These are phyloP conservation scores for Chalaropsis ovoidea DNA, from an alignment of 2,329 filamentous ascomycete genomes.

Conservation along the genomic window DNA sequence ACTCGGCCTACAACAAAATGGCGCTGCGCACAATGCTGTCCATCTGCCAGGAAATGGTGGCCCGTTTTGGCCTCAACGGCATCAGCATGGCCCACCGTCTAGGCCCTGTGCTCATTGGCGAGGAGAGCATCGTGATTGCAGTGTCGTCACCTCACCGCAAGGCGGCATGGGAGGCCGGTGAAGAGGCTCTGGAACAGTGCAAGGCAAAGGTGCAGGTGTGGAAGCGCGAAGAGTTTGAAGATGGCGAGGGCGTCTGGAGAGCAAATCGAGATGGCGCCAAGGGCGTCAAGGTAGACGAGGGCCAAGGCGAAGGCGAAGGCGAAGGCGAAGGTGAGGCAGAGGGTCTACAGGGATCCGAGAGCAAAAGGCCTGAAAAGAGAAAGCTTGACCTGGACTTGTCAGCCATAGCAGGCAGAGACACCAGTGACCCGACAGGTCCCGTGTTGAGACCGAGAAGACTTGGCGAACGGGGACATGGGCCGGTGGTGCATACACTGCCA, in stretches of 20 bases:
- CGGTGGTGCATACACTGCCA: constrained; percentile 9
- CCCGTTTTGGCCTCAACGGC: constrained; percentile 56
- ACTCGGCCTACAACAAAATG: constrained; percentile 61
- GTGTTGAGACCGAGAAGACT: constrained; percentile 15
- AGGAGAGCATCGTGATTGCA: constrained; percentile 86
- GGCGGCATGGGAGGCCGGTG: constrained; percentile 77
- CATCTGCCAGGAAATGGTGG: constrained; percentile 49
- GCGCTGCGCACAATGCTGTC: constrained; percentile 58
- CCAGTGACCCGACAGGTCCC: background rate
- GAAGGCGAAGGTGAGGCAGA: constrained; percentile 21
- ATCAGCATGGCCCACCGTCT: constrained; percentile 77
- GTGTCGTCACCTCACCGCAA: constrained; percentile 74
- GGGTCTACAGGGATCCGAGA: background rate
- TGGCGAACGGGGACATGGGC: constrained; percentile 16
- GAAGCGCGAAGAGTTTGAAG: constrained; percentile 84
- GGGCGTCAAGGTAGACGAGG: constrained; percentile 40
- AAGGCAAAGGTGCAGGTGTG: constrained; percentile 88
- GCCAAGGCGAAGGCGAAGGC: constrained; percentile 22
- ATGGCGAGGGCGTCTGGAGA: constrained; percentile 71
- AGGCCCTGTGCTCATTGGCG: constrained; percentile 75
- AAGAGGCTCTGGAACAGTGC: constrained; percentile 78
- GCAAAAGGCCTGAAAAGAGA: background rate
- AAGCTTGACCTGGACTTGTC: constrained; percentile 15
- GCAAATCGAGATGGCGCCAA: constrained; percentile 67
- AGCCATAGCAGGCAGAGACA: background rate